Evolutionary conservation across 495 filamentous ascomycete genomes (phyloP).

Genomic region (Penicillium argentinense): DNA sequence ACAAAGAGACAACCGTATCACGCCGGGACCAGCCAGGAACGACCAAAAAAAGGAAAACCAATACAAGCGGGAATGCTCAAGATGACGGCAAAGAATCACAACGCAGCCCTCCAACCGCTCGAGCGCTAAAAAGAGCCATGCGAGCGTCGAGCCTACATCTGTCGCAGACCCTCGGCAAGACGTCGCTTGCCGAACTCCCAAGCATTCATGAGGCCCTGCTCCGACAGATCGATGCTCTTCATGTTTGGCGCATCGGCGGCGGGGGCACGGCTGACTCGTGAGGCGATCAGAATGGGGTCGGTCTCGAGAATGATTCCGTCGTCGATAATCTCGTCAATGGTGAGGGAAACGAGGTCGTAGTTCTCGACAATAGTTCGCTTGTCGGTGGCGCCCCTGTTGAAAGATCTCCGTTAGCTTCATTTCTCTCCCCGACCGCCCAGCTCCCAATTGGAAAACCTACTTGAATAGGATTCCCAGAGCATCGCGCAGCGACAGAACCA

Average conservation of each 20-base stretch:
- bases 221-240: conserved; percentile 90
- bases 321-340: conserved; percentile 94
- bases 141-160: conserved; percentile 44
- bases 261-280: conserved; percentile 88
- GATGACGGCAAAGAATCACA: conserved; percentile 10
- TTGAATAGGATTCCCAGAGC: conserved; percentile 89
- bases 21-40: conserved; percentile 47
- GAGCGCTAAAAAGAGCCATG: conserved; percentile 2
- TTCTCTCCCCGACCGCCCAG: neutral
- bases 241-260: conserved; percentile 83
- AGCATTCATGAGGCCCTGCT: conserved; percentile 92
- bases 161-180: conserved; percentile 85
- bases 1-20: conserved; percentile 29
- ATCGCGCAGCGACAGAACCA: conserved; percentile 84
- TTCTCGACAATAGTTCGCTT: conserved; percentile 98
- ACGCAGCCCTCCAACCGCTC: conserved; percentile 4
- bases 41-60: conserved; percentile 22
- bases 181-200: conserved; percentile 95
- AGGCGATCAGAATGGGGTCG: conserved; percentile 88
- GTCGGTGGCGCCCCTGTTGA: conserved; percentile 79
- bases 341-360: conserved; percentile 88
- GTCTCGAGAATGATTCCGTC: conserved; percentile 97
- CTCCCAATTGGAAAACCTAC: conserved; percentile 46
- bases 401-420: neutral
- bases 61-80: conserved; percentile 23